phyloP scores from a whole-genome alignment of 2,329 filamentous ascomycete species.

The Thielaviopsis populi region DNA sequence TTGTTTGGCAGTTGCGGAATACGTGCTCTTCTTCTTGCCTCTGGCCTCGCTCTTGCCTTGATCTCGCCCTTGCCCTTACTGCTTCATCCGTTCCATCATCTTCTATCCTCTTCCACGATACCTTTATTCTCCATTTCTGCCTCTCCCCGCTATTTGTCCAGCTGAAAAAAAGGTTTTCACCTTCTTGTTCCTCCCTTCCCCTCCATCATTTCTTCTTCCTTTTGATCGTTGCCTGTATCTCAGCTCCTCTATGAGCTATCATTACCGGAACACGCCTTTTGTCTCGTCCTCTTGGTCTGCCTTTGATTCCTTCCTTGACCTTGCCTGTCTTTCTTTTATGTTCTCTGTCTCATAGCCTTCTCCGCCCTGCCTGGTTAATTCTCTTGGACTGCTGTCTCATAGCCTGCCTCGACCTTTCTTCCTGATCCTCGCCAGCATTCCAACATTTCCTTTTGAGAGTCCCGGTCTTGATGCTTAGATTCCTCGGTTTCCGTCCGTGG shows the following conservation, averaged over 20 bases:
- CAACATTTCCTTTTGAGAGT: not conserved
- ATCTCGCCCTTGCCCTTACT: not conserved
- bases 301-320: not conserved
- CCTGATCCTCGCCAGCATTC: not conserved
- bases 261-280: not conserved
- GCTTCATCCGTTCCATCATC: too few relatives aligned
- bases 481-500: not conserved
- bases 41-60: not conserved
- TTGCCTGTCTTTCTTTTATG: not conserved
- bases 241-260: not conserved
- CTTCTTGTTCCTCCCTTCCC: not conserved
- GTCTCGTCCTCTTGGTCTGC: not conserved
- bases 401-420: not conserved
- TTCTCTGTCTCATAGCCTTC: slow-evolving; percentile 1
- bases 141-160: not conserved
- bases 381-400: not conserved
- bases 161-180: not conserved
- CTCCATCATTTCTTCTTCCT: not conserved
- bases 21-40: not conserved
- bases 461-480: not conserved
- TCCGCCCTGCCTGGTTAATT: not conserved
- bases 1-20: not conserved
- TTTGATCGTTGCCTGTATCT: not conserved
- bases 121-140: too few relatives aligned
- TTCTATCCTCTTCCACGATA: too few relatives aligned